These are phyloP conservation scores for Cicer yamashitae DNA, from an alignment of 306 rosid genomes.

Conservation along the genomic window DNA sequence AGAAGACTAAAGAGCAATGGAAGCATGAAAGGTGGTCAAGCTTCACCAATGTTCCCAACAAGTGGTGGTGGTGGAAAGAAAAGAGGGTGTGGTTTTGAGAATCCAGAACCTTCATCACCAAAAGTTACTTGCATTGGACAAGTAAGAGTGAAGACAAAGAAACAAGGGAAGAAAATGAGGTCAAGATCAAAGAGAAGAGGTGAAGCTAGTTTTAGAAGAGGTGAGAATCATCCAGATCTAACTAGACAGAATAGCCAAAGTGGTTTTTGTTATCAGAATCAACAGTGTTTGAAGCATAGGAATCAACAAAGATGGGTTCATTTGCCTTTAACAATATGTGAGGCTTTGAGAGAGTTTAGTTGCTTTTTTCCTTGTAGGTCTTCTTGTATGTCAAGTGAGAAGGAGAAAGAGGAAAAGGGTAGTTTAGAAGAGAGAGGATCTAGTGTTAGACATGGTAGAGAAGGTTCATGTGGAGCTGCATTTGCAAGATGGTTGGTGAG, in stretches of 20 bases:
- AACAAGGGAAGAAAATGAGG: slow-evolving; percentile 85
- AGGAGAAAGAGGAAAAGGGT: slow-evolving; percentile 53
- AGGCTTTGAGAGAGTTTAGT: slow-evolving; percentile 84
- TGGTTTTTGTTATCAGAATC: slow-evolving; percentile 50
- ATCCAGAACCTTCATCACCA: slow-evolving; percentile 95
- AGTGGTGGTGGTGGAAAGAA: slow-evolving; percentile 53
- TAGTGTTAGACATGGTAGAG: slow-evolving; percentile 45
- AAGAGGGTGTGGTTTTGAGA: slow-evolving; percentile 70
- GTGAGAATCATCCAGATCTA: slow-evolving; percentile 54
- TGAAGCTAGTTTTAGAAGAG: slow-evolving; percentile 74
- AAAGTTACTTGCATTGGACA: slow-evolving; percentile 97
- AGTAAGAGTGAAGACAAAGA: slow-evolving; percentile 88
- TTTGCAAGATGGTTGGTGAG: slow-evolving; percentile 85
- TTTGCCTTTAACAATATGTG: slow-evolving; percentile 85
- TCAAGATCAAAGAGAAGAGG: slow-evolving; percentile 66
- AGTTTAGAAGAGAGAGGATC: neutral
- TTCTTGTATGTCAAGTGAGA: slow-evolving; percentile 58
- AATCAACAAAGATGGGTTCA: slow-evolving; percentile 91
- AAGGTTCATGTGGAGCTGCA: slow-evolving; percentile 70
- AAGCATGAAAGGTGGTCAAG: slow-evolving; percentile 83
- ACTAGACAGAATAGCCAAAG: slow-evolving; percentile 50
- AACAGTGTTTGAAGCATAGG: slow-evolving; percentile 64
- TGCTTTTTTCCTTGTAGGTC: slow-evolving; percentile 88
- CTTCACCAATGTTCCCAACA: slow-evolving; percentile 92
- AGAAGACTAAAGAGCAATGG: slow-evolving; percentile 76